Conservation (phyloP, 805 yeast species). For the Cyberlindnera sargentensis region DNA sequence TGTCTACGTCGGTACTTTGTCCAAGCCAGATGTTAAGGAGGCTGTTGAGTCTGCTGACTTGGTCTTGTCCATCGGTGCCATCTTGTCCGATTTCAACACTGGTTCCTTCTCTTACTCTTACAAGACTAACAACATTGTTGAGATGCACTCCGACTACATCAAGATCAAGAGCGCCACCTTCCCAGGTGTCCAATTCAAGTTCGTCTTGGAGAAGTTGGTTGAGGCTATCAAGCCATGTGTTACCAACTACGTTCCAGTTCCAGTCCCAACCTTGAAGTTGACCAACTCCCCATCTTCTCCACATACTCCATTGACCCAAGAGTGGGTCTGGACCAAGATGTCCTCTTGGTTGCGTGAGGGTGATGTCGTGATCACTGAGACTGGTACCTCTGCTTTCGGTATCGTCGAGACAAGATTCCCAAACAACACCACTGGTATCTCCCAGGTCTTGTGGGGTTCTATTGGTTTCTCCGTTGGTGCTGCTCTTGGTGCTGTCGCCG, state of each 20-base stretch:
- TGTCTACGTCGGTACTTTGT: slow-evolving; percentile 78
- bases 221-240: slow-evolving; percentile 31
- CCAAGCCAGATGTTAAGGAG: slow-evolving; percentile 63
- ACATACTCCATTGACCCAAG: slow-evolving; percentile 47
- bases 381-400: slow-evolving; percentile 75
- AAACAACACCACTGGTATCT: slow-evolving; percentile 51
- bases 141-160: slow-evolving; percentile 72
- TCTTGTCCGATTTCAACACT: slow-evolving; percentile 84
- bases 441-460: slow-evolving; percentile 74
- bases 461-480: slow-evolving; percentile 65
- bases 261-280: slow-evolving; percentile 47
- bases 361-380: slow-evolving; percentile 62
- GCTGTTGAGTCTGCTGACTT: slow-evolving; percentile 71
- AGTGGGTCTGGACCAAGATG: slow-evolving; percentile 62
- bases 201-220: slow-evolving; percentile 39
- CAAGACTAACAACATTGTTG: slow-evolving; percentile 67
- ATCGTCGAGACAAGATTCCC: slow-evolving; percentile 62
- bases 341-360: slow-evolving; percentile 58
- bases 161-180: slow-evolving; percentile 63
- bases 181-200: slow-evolving; percentile 69
- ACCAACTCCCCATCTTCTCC: slow-evolving; percentile 39
- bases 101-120: slow-evolving; percentile 78
- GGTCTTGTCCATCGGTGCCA: slow-evolving; percentile 72
- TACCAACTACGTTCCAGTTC: slow-evolving; percentile 40
- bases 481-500: slow-evolving; percentile 53